Evolutionary conservation across 1,139 yeast genomes (phyloP).

Genomic region (Magnusiomyces fungicola): DNA sequence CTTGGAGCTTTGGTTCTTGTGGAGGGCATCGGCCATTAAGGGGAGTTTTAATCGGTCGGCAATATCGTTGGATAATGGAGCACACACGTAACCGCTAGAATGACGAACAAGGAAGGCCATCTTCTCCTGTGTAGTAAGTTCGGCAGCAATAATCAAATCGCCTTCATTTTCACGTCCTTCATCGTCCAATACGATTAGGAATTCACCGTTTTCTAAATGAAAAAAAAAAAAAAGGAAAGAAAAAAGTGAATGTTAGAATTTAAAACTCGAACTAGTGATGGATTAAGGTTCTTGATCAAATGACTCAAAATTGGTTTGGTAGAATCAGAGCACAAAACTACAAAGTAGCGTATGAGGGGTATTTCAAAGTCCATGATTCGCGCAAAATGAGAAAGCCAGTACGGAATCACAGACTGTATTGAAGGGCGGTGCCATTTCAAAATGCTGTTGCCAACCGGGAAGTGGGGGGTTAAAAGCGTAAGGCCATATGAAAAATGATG

Average conservation of each 20-base stretch:
- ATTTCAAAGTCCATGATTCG: not conserved
- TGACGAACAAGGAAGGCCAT: conserved; percentile 94
- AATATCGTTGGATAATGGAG: conserved; percentile 66
- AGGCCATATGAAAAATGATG: no score
- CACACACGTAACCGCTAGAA: conserved; percentile 86
- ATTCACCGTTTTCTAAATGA: conserved; percentile 63
- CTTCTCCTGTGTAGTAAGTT: conserved; percentile 65
- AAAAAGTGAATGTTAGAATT: not conserved
- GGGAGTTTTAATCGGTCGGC: conserved; percentile 80
- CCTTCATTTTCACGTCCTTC: conserved; percentile 97
- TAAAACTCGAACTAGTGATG: no score
- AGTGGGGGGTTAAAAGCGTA: no score
- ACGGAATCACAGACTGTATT: no score
- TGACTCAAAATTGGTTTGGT: not conserved
- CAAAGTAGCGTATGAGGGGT: not conserved
- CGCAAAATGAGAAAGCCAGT: no score
- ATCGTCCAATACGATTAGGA: conserved; percentile 91
- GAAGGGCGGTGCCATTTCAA: no score
- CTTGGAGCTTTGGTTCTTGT: conserved; percentile 26
- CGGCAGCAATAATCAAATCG: conserved; percentile 89
- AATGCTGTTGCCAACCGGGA: no score
- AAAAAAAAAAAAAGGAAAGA: not conserved
- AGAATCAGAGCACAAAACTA: not conserved
- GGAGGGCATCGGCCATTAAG: conserved; percentile 49
- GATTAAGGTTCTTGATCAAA: no score